Evolutionary conservation across 352 stramenopile species (phyloP).

Genomic region (Elongisporangium undulatum): DNA sequence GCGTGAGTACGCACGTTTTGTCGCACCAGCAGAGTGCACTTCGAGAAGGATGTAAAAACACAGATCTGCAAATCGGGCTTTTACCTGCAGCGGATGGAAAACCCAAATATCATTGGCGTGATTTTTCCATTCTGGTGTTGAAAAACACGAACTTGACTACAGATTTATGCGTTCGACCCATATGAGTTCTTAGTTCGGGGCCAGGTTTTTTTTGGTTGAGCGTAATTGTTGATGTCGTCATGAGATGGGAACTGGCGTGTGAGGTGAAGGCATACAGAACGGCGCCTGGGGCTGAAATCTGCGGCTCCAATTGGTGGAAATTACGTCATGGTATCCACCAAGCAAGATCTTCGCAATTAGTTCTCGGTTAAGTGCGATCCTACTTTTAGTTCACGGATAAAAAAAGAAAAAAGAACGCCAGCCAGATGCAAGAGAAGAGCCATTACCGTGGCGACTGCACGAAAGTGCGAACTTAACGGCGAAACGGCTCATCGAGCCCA

Average conservation of each 20-base stretch:
- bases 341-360: background rate
- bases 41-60: background rate
- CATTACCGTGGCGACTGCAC: background rate
- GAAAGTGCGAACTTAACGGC: background rate
- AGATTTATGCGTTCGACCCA: background rate
- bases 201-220: background rate
- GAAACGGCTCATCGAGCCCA: background rate
- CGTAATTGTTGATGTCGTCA: background rate
- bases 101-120: background rate
- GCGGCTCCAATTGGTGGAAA: background rate
- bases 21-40: background rate
- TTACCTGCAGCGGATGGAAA: background rate
- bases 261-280: background rate
- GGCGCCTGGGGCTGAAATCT: background rate
- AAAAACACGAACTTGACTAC: background rate
- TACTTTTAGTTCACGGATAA: background rate
- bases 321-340: background rate
- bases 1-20: background rate
- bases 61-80: background rate
- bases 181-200: background rate
- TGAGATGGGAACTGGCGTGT: background rate
- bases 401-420: background rate
- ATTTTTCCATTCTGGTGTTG: background rate
- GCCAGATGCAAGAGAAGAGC: background rate
- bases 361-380: background rate